Conservation (phyloP, 306 rosid genomes). For the Comarum palustre region DNA sequence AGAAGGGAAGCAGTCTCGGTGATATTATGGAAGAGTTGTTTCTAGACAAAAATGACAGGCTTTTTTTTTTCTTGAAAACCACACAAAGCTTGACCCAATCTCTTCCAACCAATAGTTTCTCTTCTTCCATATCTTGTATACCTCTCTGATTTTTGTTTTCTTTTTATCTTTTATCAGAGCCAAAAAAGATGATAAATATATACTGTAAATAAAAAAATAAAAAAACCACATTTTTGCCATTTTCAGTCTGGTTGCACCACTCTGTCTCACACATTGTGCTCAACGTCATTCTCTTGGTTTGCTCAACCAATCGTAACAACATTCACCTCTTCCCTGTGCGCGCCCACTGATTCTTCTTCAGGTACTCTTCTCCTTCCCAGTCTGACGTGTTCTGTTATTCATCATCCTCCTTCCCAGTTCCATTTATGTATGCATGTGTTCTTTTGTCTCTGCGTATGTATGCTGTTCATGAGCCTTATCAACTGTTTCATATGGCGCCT, state of each 20-base stretch:
- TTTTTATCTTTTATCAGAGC: background rate
- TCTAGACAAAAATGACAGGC: slow-evolving; percentile 13
- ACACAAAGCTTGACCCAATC: slow-evolving; percentile 63
- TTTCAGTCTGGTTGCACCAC: background rate
- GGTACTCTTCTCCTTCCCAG: background rate
- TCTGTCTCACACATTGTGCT: slow-evolving; percentile 16
- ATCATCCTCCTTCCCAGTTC: background rate
- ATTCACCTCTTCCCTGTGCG: background rate
- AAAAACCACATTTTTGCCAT: background rate
- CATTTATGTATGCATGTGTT: background rate
- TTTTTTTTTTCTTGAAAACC: no score
- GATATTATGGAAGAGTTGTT: background rate
- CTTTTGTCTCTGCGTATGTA: no score
- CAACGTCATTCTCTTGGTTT: slow-evolving; percentile 26
- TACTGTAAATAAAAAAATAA: background rate
- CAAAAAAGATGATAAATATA: background rate
- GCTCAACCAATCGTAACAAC: background rate
- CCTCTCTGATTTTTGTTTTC: slow-evolving; percentile 2
- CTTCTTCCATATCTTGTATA: slow-evolving; percentile 52
- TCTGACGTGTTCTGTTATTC: background rate
- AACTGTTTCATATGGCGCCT: background rate
- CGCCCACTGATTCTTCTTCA: slow-evolving; percentile 1
- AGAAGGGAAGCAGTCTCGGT: background rate
- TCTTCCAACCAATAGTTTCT: slow-evolving; percentile 59
- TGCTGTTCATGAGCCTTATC: no score